phyloP scores from a whole-genome alignment of 2,329 filamentous ascomycete species.

The Akanthomyces lecanii region DNA sequence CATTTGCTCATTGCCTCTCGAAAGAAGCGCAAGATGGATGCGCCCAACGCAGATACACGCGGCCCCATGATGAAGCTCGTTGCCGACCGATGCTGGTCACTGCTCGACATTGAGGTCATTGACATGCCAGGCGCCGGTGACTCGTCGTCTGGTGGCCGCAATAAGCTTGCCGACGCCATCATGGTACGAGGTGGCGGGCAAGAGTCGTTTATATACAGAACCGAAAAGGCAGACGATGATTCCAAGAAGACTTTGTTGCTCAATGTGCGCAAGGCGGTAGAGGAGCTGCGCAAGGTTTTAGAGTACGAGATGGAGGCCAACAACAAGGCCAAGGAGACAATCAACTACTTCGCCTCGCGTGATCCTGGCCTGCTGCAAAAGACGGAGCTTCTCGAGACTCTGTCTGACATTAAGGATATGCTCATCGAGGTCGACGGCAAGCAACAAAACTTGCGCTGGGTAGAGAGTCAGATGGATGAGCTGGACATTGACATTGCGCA shows the following conservation, averaged over 20 bases:
- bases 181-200: slow-evolving; percentile 81
- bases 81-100: slow-evolving; percentile 88
- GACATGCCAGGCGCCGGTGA: slow-evolving; percentile 71
- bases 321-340: slow-evolving; percentile 77
- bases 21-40: slow-evolving; percentile 86
- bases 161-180: slow-evolving; percentile 76
- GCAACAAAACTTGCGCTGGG: slow-evolving; percentile 92
- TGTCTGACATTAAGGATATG: slow-evolving; percentile 78
- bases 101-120: slow-evolving; percentile 88
- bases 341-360: slow-evolving; percentile 78
- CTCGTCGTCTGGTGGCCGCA: slow-evolving; percentile 47
- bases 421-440: slow-evolving; percentile 95
- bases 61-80: slow-evolving; percentile 70
- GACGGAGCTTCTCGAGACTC: slow-evolving; percentile 71
- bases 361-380: slow-evolving; percentile 75
- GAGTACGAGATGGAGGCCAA: slow-evolving; percentile 85
- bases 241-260: slow-evolving; percentile 80
- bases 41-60: slow-evolving; percentile 44
- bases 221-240: slow-evolving; percentile 71
- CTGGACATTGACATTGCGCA: slow-evolving; percentile 94
- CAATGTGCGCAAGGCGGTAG: slow-evolving; percentile 87
- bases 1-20: slow-evolving; percentile 86
- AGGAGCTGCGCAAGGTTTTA: slow-evolving; percentile 80
- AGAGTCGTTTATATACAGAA: slow-evolving; percentile 92
- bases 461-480: slow-evolving; percentile 91